Base-by-base conservation (phyloP, 495 filamentous ascomycete genomes). In the Patellaria atrata region DNA sequence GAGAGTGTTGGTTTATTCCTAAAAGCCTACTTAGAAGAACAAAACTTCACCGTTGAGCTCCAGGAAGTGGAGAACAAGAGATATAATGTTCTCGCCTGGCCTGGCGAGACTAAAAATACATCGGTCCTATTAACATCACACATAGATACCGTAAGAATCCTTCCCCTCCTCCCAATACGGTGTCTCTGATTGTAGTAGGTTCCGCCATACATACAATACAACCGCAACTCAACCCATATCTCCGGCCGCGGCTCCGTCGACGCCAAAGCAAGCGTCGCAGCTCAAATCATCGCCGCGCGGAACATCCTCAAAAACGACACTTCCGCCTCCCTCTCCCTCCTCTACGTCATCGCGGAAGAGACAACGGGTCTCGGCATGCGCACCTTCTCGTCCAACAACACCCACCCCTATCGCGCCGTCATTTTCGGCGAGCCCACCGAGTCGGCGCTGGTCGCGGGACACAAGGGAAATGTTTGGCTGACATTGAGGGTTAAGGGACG, bases 361-460 rank as follows among this genome's bases (percentile, higher is more conserved):
- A 67, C 60, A 13, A 62, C 64, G 16, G 87, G 87, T 11, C 73
- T 79, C 37, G 87, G 87, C n/a, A 94, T 96, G 89, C 68, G 57
- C 9, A 28, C 39, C 12, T 52, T 52, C 37, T 47, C 46, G 30
- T 35, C 60, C 53, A 75, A 74, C 25, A 77, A 73, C 20, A 49
- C 61, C 16, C 42, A 59, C 18, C 52, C 54, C 27, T 75, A 72
- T 59, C 63, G 72, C 34, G 68, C 80, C 3, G 71, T 82, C 40
- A 79, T 96, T 52, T 94, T 94, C 50, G 87, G 78, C 26, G 87
- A 96, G 51, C 87, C 87, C 8, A 96, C 87, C 0, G 82, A 92
- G 44, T 65, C 75, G 34, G 77, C 77, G 52, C 78, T 96, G 18
- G 84, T 82, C 1, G 69, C 77, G 22, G 87, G 87, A 0, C 87